Conservation (phyloP, 2,329 filamentous ascomycete species). For the Fusarium brevicatenulatum region DNA sequence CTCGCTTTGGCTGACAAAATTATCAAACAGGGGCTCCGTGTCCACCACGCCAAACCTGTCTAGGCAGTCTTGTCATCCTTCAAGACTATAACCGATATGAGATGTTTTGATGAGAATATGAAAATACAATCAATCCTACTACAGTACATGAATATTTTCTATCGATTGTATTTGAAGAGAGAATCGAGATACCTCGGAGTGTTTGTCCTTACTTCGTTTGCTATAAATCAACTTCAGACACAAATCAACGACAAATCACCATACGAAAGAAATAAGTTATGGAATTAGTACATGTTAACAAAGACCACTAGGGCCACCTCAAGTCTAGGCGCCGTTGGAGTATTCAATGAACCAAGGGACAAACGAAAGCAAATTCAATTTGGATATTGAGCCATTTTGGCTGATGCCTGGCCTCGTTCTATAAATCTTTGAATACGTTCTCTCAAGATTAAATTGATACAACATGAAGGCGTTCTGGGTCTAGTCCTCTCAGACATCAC, state of each 20-base stretch:
- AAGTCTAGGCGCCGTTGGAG: neutral
- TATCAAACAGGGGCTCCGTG: slow-evolving; percentile 13
- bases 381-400: neutral
- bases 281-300: neutral
- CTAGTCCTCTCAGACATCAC: neutral
- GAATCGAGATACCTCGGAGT: no score
- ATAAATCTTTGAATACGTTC: neutral
- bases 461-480: neutral
- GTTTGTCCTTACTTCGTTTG: neutral
- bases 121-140: neutral
- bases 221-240: neutral
- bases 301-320: no score
- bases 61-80: neutral
- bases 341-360: neutral
- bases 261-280: neutral
- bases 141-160: neutral
- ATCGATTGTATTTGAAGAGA: neutral
- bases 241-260: neutral
- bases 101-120: no score
- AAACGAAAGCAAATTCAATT: no score
- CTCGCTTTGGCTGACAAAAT: slow-evolving; percentile 16
- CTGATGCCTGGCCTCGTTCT: neutral
- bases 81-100: neutral
- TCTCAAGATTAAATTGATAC: neutral
- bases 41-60: slow-evolving; percentile 16